A percentile compares a stretch with the other conserved stretches of the same genome.
Conservation (phyloP, 2,329 filamentous ascomycete genomes). For the Harringtonia lauricola region DNA sequence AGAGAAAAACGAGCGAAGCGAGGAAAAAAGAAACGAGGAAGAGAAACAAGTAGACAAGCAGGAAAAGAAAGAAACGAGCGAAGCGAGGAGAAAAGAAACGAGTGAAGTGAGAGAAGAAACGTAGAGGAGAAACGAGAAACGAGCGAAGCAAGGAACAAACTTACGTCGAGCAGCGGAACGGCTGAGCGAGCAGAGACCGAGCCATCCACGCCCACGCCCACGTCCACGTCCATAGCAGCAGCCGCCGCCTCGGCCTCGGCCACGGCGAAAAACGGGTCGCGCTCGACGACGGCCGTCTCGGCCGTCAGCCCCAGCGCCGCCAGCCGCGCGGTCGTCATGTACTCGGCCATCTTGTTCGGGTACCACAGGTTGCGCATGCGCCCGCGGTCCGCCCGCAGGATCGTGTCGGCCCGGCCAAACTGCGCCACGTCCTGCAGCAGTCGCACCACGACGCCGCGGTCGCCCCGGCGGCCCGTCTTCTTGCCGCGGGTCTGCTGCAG, state of each 20-base stretch:
- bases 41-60: no score
- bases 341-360: slow-evolving; percentile 21
- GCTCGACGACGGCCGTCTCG: slow-evolving; percentile 17
- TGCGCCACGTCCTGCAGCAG: slow-evolving; percentile 27
- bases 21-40: not conserved
- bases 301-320: slow-evolving; percentile 17
- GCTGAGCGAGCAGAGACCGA: not conserved
- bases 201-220: not conserved
- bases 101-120: no score
- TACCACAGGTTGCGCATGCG: slow-evolving; percentile 27
- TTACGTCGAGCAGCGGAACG: not conserved
- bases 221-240: no score
- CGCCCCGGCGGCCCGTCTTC: slow-evolving; percentile 23
- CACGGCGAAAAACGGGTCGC: slow-evolving; percentile 17
- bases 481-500: slow-evolving; percentile 19
- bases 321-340: slow-evolving; percentile 22
- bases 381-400: slow-evolving; percentile 22
- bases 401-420: slow-evolving; percentile 25
- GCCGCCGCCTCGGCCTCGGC: not conserved
- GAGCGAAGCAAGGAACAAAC: not conserved
- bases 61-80: no score
- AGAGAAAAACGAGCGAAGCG: no score
- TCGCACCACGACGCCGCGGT: slow-evolving; percentile 31
- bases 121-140: not conserved
- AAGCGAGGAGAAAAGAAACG: no score